Evolutionary conservation across 2,329 filamentous ascomycete species (phyloP).

Genomic region (Alternaria burnsii): DNA sequence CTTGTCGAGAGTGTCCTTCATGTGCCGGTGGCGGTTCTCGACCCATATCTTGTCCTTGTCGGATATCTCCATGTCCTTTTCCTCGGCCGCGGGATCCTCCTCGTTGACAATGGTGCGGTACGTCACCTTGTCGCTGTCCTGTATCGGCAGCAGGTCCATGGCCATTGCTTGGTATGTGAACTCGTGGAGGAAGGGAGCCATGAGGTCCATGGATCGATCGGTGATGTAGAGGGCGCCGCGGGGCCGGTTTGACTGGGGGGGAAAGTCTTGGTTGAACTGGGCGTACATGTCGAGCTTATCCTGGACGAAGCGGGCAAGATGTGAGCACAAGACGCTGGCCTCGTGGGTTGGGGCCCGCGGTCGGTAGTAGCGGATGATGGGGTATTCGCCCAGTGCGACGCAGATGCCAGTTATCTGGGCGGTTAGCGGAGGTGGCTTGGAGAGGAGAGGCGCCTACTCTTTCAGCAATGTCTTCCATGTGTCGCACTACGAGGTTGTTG

Average conservation of each 20-base stretch:
- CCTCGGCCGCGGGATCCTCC: constrained; percentile 72
- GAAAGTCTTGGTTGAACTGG: constrained; percentile 83
- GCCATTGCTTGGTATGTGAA: constrained; percentile 99
- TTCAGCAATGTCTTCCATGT: constrained; percentile 85
- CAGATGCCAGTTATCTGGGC: constrained; percentile 82
- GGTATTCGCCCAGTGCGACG: constrained; percentile 91
- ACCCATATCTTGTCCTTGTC: constrained; percentile 97
- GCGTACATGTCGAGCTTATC: constrained; percentile 90
- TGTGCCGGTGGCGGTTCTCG: constrained; percentile 91
- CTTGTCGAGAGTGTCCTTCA: constrained; percentile 97
- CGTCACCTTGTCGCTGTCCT: constrained; percentile 86
- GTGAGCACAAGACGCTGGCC: constrained; percentile 84
- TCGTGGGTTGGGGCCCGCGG: constrained; percentile 81
- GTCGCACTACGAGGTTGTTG: constrained; percentile 80
- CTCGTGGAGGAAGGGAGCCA: constrained; percentile 88
- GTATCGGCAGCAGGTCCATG: constrained; percentile 87
- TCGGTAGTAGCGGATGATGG: constrained; percentile 88
- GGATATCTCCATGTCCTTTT: constrained; percentile 89
- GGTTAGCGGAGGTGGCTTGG: constrained; percentile 10
- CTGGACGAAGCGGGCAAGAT: constrained; percentile 90
- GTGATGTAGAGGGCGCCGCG: constrained; percentile 85
- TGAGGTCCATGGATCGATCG: constrained; percentile 91
- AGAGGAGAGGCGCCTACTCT: constrained; percentile 67
- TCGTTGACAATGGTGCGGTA: constrained; percentile 84
- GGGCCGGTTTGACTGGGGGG: constrained; percentile 78